Conservation (phyloP, 2,329 filamentous ascomycete genomes). For the Diplodia sapinea region DNA sequence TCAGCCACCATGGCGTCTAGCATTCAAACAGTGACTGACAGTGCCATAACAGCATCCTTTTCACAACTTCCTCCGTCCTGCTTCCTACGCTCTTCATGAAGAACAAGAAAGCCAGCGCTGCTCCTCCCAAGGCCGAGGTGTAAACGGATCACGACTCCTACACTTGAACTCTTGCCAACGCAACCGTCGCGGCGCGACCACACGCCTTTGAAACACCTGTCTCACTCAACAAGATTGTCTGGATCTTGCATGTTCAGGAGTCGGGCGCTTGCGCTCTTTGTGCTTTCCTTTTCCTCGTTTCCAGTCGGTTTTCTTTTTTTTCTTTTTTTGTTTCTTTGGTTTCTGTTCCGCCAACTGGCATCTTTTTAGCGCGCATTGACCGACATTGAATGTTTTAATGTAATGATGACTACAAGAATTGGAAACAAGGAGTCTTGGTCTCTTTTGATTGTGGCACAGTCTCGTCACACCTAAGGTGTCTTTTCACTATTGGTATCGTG, state of each 20-base stretch:
- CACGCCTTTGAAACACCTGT: constrained; percentile 4
- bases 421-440: constrained; percentile 8
- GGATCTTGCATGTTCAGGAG: constrained; percentile 7
- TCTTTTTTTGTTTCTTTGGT: background rate
- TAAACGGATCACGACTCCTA: constrained; percentile 8
- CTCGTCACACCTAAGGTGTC: background rate
- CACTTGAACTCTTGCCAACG: too few species aligned
- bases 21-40: constrained; percentile 33
- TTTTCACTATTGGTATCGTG: background rate
- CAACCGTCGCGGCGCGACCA: background rate
- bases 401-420: constrained; percentile 27
- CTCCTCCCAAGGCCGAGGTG: constrained; percentile 40
- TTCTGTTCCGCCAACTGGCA: background rate
- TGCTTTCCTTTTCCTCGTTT: background rate
- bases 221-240: constrained; percentile 10
- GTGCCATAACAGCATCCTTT: constrained; percentile 48
- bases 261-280: background rate
- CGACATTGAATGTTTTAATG: constrained; percentile 23
- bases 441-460: background rate
- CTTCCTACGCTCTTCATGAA: constrained; percentile 58
- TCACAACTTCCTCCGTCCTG: constrained; percentile 52
- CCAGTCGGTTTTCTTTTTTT: background rate
- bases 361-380: constrained; percentile 1
- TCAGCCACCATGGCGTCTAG: constrained; percentile 32
- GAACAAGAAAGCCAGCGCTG: constrained; percentile 52